Evolutionary conservation across 768 basidiomycete genomes (phyloP).

Genomic region (Kwoniella mangroviensis): DNA sequence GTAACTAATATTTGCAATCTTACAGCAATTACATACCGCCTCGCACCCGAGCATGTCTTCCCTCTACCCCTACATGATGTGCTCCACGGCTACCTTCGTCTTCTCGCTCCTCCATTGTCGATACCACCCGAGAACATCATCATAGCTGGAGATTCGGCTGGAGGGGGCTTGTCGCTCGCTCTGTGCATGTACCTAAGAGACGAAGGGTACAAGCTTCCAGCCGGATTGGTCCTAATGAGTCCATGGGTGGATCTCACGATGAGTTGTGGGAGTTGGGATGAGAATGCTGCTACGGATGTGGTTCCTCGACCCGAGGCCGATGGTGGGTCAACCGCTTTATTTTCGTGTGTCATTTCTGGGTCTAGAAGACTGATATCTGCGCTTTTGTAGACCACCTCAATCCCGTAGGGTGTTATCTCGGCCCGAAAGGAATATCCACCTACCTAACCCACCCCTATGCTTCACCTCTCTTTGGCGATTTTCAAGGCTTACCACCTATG

Average conservation of each 20-base stretch:
- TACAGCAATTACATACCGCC: conserved; percentile 86
- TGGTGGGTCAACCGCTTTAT: conserved; percentile 38
- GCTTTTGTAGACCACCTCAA: conserved; percentile 74
- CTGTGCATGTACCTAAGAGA: conserved; percentile 94
- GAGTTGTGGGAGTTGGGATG: conserved; percentile 98
- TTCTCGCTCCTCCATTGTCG: conserved; percentile 77
- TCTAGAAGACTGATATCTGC: neutral
- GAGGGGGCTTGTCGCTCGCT: conserved; percentile 83
- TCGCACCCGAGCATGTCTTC: conserved; percentile 93
- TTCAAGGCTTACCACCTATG: conserved; percentile 81
- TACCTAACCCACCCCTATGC: conserved; percentile 96
- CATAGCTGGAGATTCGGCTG: conserved; percentile 83
- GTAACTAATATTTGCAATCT: neutral
- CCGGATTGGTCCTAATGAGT: conserved; percentile 84
- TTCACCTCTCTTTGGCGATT: conserved; percentile 87
- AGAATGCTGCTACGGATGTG: conserved; percentile 66
- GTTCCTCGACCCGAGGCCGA: conserved; percentile 55
- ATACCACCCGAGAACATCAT: conserved; percentile 87
- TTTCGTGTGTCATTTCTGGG: too few species aligned
- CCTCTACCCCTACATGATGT: conserved; percentile 87
- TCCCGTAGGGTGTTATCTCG: conserved; percentile 91
- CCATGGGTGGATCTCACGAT: conserved; percentile 98
- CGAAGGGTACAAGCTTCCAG: conserved; percentile 79
- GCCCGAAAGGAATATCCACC: conserved; percentile 65
- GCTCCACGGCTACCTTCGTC: conserved; percentile 80